Evolutionary conservation across 306 rosid species (phyloP).

Genomic region (Lathyrus oleraceus): DNA sequence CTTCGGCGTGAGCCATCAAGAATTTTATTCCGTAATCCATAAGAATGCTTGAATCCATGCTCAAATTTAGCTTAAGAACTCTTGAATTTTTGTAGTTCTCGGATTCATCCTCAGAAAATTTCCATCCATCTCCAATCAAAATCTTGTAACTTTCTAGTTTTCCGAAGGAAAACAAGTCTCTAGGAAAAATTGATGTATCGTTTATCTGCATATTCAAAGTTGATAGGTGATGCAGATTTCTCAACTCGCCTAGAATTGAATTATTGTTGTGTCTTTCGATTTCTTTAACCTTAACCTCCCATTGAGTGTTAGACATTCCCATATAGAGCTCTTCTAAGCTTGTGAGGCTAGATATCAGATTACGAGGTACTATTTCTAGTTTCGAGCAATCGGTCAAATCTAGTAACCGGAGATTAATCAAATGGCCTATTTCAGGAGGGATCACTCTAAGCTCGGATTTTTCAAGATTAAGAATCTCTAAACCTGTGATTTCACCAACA

Average conservation of each 20-base stretch:
- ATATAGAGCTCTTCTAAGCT: conserved; percentile 45
- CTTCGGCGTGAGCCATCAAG: conserved; percentile 38
- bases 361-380: conserved; percentile 29
- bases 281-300: conserved; percentile 37
- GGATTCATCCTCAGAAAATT: conserved; percentile 22
- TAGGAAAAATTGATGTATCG: conserved; percentile 33
- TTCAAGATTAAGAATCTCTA: conserved; percentile 41
- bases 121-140: conserved; percentile 38
- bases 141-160: conserved; percentile 38
- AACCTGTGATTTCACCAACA: conserved; percentile 32
- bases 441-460: conserved; percentile 37
- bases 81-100: not conserved
- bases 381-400: conserved; percentile 42
- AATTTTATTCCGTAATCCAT: conserved; percentile 35
- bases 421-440: conserved; percentile 33
- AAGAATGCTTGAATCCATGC: conserved; percentile 19
- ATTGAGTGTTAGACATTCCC: conserved; percentile 31
- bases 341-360: conserved; percentile 32
- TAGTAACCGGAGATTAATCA: conserved; percentile 33
- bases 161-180: conserved; percentile 30
- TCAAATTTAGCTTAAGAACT: conserved; percentile 35
- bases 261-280: not conserved
- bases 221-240: conserved; percentile 31
- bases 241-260: conserved; percentile 40
- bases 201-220: conserved; percentile 31